Conservation (phyloP, 1,284 basidiomycete species). For the Heimioporus punctisporus region DNA sequence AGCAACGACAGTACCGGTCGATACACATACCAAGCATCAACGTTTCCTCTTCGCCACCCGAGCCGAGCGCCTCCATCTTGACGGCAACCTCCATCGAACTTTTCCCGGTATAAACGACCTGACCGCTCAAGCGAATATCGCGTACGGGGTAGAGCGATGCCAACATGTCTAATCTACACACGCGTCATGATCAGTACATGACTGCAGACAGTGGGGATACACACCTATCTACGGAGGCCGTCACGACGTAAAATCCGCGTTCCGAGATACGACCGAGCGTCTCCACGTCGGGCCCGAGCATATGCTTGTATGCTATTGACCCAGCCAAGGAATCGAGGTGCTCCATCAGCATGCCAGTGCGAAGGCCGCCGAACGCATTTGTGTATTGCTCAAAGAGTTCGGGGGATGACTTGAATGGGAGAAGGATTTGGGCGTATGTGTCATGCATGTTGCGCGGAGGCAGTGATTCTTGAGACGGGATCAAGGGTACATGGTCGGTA, state of each 20-base stretch:
- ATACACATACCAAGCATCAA: conserved; percentile 60
- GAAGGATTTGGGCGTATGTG: conserved; percentile 65
- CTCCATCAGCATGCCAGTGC: conserved; percentile 74
- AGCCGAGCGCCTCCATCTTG: conserved; percentile 72
- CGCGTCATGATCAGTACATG: not conserved
- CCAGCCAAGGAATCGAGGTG: conserved; percentile 84
- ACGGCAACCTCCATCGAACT: conserved; percentile 85
- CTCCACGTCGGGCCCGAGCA: conserved; percentile 63
- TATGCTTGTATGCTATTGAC: conserved; percentile 82
- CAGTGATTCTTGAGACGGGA: conserved; percentile 27
- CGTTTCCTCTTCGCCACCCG: conserved; percentile 52
- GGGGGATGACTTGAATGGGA: conserved; percentile 63
- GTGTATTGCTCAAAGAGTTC: conserved; percentile 66
- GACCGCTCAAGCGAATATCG: conserved; percentile 76
- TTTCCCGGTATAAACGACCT: conserved; percentile 78
- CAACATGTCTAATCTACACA: conserved; percentile 63
- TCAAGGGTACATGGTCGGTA: conserved; percentile 14
- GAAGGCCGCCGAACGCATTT: conserved; percentile 66
- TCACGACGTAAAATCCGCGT: conserved; percentile 80
- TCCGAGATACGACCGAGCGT: conserved; percentile 55
- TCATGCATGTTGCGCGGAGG: conserved; percentile 64
- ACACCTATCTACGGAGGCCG: conserved; percentile 79
- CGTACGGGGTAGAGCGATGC: conserved; percentile 56
- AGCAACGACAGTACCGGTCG: too few relatives aligned
- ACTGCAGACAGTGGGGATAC: not conserved